These are phyloP conservation scores for Dryas alaskensis DNA, from an alignment of 306 rosid species.

Conservation along the genomic window DNA sequence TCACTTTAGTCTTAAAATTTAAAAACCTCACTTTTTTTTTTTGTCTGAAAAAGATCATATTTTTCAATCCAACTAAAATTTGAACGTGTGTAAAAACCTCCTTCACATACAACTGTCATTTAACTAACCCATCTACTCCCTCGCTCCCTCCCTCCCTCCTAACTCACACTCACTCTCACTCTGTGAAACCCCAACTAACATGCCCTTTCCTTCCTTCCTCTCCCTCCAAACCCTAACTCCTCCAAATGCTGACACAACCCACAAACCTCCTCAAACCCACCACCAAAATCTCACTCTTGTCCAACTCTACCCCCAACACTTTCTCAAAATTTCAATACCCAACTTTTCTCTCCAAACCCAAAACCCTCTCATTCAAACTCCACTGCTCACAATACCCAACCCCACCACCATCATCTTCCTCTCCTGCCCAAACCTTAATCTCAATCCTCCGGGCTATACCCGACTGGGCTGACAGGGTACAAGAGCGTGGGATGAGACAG, in stretches of 20 bases:
- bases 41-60: not conserved
- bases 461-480: conserved; percentile 67
- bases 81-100: conserved; percentile 53
- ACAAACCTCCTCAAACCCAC: conserved; percentile 36
- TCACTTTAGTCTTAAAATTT: too few relatives aligned
- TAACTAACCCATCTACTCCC: conserved; percentile 4
- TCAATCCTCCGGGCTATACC: conserved; percentile 52
- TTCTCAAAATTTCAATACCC: conserved; percentile 9
- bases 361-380: conserved; percentile 20
- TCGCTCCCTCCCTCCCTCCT: not conserved
- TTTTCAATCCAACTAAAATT: not conserved
- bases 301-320: conserved; percentile 45
- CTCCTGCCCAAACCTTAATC: conserved; percentile 25
- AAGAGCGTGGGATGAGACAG: conserved; percentile 71
- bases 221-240: conserved; percentile 23
- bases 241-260: conserved; percentile 42
- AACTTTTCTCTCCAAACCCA: conserved; percentile 31
- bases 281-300: conserved; percentile 27
- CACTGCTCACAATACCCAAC: conserved; percentile 22
- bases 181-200: conserved; percentile 26
- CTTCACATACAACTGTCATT: conserved; percentile 40
- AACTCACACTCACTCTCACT: not conserved
- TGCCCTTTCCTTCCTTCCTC: conserved; percentile 22
- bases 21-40: too few relatives aligned
- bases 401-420: conserved; percentile 23